Evolutionary conservation across 2,329 filamentous ascomycete genomes (phyloP), one percentile per base, ranked within the genome.

Genomic region (Penicillium sp.): DNA sequence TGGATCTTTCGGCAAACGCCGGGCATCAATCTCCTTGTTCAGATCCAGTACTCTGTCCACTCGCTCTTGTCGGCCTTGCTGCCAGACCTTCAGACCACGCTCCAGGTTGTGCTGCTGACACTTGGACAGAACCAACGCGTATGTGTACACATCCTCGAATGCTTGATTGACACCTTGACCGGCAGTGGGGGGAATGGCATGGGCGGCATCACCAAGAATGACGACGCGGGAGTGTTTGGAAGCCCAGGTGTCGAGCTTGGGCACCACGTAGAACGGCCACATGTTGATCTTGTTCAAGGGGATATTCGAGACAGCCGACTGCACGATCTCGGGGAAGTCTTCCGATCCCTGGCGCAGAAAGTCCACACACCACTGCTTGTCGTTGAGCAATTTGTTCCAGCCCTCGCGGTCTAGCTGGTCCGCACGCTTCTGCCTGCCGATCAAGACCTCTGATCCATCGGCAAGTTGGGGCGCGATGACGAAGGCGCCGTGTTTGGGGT

Each of bases 131-230:
- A 77, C 47, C 3, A 71, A 53, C 2, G 72, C 67, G 16, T 77
- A 63, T 0, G 64, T 68, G 36, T 70, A 72, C 1, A 71, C 68
- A 42, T 79, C 76, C 44, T 79, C 75, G 41, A 83, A 75, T 1
- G 74, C 77, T 51, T 81, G 72, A 1, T 76, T 77, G 0, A 76
- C 74, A 2, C 80, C 80, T 1, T 79, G 73, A 0, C 79, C 80
- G 28, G 80, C 75, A 26, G 79, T 75, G 0, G 80, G 80, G 0
- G 78, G 77, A 26, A 76, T 76, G 0, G 79, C 79, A 54, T 84
- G 80, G 0, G 80, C 81, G 0, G 80, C 79, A 52, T 84, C 80
- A 10, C 80, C 81, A 1, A 79, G 59, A 21, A 79, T 68, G 2
- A 75, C 53, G 4, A 75, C 68, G 0, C 65, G 57, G 0, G 58